Evolutionary conservation across 352 stramenopile genomes (phyloP).

Genomic region (Albugo laibachii): DNA sequence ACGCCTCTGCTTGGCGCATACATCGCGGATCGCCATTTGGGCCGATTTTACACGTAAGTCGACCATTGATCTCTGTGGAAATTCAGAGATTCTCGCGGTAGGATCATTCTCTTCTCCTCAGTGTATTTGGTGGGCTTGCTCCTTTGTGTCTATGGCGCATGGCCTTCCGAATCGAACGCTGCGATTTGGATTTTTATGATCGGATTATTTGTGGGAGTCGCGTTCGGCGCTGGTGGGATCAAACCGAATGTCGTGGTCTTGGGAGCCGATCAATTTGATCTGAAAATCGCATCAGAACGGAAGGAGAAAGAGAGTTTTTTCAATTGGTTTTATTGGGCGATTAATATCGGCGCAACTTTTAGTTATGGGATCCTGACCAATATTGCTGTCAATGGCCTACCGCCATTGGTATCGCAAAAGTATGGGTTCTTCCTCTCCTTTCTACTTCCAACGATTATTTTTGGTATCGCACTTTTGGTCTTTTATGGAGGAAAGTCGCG

Average conservation of each 20-base stretch:
- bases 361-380: conserved; percentile 83
- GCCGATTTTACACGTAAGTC: conserved; percentile 44
- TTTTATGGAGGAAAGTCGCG: conserved; percentile 51
- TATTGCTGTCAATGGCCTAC: conserved; percentile 75
- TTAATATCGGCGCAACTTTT: conserved; percentile 82
- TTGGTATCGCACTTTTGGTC: conserved; percentile 53
- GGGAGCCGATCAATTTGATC: conserved; percentile 66
- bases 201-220: conserved; percentile 62
- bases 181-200: conserved; percentile 58
- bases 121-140: conserved; percentile 47
- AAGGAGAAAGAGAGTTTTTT: conserved; percentile 80
- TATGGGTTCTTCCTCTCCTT: conserved; percentile 83
- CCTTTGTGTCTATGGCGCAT: conserved; percentile 45
- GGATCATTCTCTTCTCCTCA: conserved; percentile 52
- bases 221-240: conserved; percentile 47
- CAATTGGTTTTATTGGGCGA: conserved; percentile 88
- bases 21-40: conserved; percentile 56
- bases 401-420: conserved; percentile 49
- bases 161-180: conserved; percentile 16
- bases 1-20: conserved; percentile 67
- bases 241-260: conserved; percentile 63
- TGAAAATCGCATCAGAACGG: conserved; percentile 38
- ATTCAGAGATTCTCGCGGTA: not conserved
- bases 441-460: conserved; percentile 59
- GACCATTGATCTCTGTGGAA: not conserved